These are phyloP conservation scores for Candida nitratophila DNA, from an alignment of 805 yeast species.

Conservation along the genomic window DNA sequence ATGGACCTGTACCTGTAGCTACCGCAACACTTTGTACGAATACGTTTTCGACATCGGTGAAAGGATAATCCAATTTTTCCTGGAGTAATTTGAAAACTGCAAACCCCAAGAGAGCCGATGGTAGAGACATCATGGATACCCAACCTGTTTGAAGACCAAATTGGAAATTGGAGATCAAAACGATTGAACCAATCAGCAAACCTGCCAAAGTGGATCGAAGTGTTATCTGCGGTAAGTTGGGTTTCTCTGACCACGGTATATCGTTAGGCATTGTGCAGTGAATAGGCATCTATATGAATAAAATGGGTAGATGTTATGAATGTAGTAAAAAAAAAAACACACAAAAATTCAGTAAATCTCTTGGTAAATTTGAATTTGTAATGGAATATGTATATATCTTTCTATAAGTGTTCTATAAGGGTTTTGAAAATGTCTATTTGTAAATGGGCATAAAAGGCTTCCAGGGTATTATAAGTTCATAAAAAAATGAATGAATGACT, in stretches of 20 bases:
- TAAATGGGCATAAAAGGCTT: no score
- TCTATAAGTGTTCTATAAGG: no score
- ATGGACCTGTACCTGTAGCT: slow-evolving; percentile 96
- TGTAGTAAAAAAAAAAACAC: no score
- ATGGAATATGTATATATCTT: no score
- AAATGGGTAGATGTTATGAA: no score
- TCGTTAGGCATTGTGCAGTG: slow-evolving; percentile 1
- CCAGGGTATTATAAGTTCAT: no score
- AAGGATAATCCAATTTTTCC: slow-evolving; percentile 30
- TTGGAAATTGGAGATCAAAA: slow-evolving; percentile 85
- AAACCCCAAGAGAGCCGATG: slow-evolving; percentile 84
- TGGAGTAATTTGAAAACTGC: slow-evolving; percentile 65
- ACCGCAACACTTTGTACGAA: slow-evolving; percentile 89
- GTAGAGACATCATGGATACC: slow-evolving; percentile 99
- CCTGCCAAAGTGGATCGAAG: slow-evolving; percentile 71
- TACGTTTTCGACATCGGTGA: slow-evolving; percentile 91
- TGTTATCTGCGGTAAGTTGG: slow-evolving; percentile 59
- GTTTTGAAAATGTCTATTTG: no score
- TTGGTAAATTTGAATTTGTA: no score
- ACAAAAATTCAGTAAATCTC: no score
- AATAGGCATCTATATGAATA: not conserved
- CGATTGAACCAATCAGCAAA: slow-evolving; percentile 76
- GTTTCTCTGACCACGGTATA: slow-evolving; percentile 39
- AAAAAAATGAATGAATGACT: no score
- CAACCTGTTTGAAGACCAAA: slow-evolving; percentile 97